Base-by-base conservation (phyloP, 805 yeast genomes). In the Kodamaea hsintzibuensis region DNA sequence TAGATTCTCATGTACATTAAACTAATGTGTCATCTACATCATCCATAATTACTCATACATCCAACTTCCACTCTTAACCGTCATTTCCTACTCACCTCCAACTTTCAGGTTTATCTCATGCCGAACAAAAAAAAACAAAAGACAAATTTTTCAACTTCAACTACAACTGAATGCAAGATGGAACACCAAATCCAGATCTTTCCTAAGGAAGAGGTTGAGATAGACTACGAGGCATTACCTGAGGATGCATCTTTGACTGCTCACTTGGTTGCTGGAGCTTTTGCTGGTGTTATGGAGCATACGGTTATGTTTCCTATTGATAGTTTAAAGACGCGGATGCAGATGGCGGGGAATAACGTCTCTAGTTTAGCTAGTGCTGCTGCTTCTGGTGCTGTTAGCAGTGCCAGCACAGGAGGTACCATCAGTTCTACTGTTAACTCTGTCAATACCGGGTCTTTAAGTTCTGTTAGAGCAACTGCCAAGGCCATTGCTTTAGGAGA, bases 281-380 rank as follows among this genome's bases (percentile, higher is more conserved):
- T 91, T 73, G 98, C 99, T n/a, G 99, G 99, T 25, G 90, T 95
- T 53, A 90, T 93, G 98, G 99, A 93, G 69, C 99, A 93, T 71
- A 85, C 97, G 1, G 91, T 93, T 45, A 91, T 93, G 97, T 93
- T 85, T 68, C 99, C 99, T 1, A 84, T 93, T 42, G 99, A 93
- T 69, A 93, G 96, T n/a, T 82, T 93, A 61, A 93, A 93, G 76
- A 95, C 98, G 5, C 79, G 99, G 65, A 90, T 93, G 93, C 99
- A 93, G 69, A 84, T 86, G 51, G 49, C 59, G n/a, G 61, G 52
- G 13, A 33, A 44, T 19, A 45, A 16, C 7, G 49, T n/a, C 18
- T 38, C 42, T 7, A 39, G 17, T 7, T 10, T 39, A 18, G 43
- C 43, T 14, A 14, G 40, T n/a, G 43, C 19, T 13, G 47, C 48